Base-by-base conservation (phyloP, 371 early-diverging fungal species). In the Lichtheimia ornata region DNA sequence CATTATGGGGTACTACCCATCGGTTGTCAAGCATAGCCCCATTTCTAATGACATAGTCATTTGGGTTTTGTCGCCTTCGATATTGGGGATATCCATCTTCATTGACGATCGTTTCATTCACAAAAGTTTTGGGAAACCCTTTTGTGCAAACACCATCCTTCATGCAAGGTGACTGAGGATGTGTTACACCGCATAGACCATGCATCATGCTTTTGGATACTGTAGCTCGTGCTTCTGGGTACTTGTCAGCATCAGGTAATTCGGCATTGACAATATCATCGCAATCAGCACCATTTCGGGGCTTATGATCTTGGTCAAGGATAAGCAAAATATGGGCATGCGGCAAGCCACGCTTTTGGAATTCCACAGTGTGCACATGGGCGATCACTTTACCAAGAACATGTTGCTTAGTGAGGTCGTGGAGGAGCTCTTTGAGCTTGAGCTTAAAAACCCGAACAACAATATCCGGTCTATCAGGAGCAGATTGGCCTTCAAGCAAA, bases 1-100 rank as follows among this genome's bases (percentile, higher is more conserved):
- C 70, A 41, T 69, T 81, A 41, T 81, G 55, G 3, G 73, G 76
- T 4, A 75, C 69, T 20, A 72, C 59, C 70, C 67, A 72, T 9
- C 58, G 4, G 50, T 76, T 75, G 40, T 72, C 60, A 25, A 47
- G 14, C 14, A 4, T 54, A 3, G n/a, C n/a, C n/a, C 44, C 44
- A 2, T 9, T 11, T 28, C 25, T 22, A n/a, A 18, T 12, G 22
- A 52, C n/a, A 52, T 6, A 17, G 17, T 44, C 57, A 2, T 24
- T 51, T 22, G 22, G 22, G 53, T 57, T 53, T 15, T 53, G 22
- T 2, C 53, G 52, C 5, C 63, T 28, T 20, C 47, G 6, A 50
- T 63, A 63, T 3, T 15, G 14, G 6, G 53, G 53, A 44, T 51
- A 58, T 2, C 58, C 58, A 28, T 57, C 58, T 4, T 43, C 58